Base-by-base conservation (phyloP, 2,329 filamentous ascomycete species). In the Aureobasidium sp. region DNA sequence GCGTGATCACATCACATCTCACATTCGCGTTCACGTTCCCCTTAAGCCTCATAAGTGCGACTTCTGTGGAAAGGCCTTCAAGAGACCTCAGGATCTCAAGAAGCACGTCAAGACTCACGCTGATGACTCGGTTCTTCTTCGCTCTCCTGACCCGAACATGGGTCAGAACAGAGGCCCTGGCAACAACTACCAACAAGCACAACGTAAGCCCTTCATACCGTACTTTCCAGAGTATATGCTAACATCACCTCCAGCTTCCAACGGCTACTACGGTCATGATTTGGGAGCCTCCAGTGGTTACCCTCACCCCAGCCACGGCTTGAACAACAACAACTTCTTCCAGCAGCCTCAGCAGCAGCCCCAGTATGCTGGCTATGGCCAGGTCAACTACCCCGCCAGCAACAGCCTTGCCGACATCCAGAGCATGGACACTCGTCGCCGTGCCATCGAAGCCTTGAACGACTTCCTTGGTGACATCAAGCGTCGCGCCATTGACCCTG, bases 91-190 rank as follows among this genome's bases (percentile, higher is more conserved):
- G 79, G 94, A 99, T 80, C 77, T 99, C 70, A 97, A 99, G 86
- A 99, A 99, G 81, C 94, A 99, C 75, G 91, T 97, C 77, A 99
- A 97, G 86, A 97, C 93, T 5, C 93, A 97, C 73, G 93, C 93
- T 69, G 93, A 97, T 72, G 93, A 97, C 77, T 95, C 91, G 46
- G 90, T 96, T 44, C 80, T 85, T 65, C 80, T 85, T 64, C 81
- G 84, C 68, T 87, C 84, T 48, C 85, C 85, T 4, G 84, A 86
- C 69, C 82, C 84, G 29, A 81, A 80, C 68, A 64, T 63, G 62
- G 68, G 68, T 32, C 63, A 64, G 42, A 68, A 67, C 41, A 46
- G 51, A 32, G 69, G 66, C 20, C 64, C 67, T 55, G 66, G 62
- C 57, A 65, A 61, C 26, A 63, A 65, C 32, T 70, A 74, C 58